Base-by-base conservation (phyloP, 116 monocot genomes). In the Zostera marina region DNA sequence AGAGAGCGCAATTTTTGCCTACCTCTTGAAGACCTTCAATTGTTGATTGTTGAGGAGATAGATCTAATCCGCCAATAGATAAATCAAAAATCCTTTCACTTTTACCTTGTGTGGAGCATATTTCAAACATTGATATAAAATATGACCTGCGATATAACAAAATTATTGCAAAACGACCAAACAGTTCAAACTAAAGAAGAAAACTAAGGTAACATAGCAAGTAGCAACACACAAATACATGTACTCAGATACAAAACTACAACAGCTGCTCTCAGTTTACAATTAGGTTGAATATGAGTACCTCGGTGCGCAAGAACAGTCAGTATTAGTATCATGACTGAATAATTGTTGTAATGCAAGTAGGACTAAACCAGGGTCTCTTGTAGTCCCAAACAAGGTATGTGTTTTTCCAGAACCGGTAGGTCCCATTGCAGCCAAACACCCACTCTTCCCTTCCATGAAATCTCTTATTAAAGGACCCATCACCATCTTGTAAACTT, bases 351-450 rank as follows among this genome's bases (percentile, higher is more conserved):
- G 66, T 22, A 92, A 62, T 2, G 83, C 71, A 19, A 77, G 80
- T 3, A 80, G 71, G 32, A 92, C 68, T 47, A 92, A 51, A 17
- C 92, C 87, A 55, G 82, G 83, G 13, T 87, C 73, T 55, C 78
- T 73, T 54, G 70, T 71, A 63, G 65, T 65, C 19, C 92, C 92
- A 75, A 86, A 86, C 77, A 92, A 74, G 9, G 92, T 92, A 47
- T 86, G 70, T 19, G 87, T 92, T 70, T 92, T 92, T 46, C 92
- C 92, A 26, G 92, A 92, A 23, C 87, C 86, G 10, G 86, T 83
- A 2, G 92, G 87, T 0, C 92, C 92, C 92, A 86, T 77, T 45
- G 87, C 87, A 64, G 73, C 86, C 62, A 92, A 73, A 23, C 86
- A 75, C 54, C 69, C 64, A 69, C 80, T 83, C 61, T 87, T 86